phyloP scores from a whole-genome alignment of 768 basidiomycete species.

The Tremella fuciformis region DNA sequence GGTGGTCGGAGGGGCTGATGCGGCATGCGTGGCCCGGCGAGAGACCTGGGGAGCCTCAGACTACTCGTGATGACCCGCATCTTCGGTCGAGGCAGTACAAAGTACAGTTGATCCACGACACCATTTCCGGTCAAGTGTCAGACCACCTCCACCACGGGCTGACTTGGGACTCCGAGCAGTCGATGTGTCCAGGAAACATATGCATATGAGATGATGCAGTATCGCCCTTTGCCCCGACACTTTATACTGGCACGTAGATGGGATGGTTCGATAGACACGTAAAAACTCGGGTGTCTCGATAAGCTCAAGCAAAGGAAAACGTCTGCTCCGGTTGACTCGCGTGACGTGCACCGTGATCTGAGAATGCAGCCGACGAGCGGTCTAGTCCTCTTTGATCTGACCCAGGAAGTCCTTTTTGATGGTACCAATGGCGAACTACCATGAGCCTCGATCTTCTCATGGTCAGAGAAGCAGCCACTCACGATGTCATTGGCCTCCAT shows the following conservation, averaged over 20 bases:
- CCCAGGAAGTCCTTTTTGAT: constrained; percentile 98
- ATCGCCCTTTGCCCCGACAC: no score
- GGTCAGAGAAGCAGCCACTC: constrained; percentile 47
- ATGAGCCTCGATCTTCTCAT: background rate
- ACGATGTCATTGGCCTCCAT: constrained; percentile 98
- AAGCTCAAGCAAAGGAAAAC: background rate
- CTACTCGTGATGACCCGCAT: no score
- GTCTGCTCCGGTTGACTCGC: background rate
- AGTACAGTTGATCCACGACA: no score
- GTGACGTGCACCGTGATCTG: no score
- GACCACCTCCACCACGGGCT: no score
- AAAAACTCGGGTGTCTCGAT: no score
- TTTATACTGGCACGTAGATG: constrained; percentile 5
- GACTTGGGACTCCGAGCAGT: no score
- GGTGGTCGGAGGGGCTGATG: background rate
- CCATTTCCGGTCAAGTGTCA: no score
- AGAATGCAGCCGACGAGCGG: background rate
- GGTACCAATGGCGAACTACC: constrained; percentile 90
- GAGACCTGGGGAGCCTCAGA: no score
- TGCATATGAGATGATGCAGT: no score
- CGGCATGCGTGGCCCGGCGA: background rate
- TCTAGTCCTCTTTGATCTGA: constrained; percentile 59
- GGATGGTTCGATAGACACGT: background rate
- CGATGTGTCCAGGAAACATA: no score
- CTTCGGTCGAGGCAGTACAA: no score